Base-by-base conservation (phyloP, 257 asterid genomes). In the Striga asiatica region DNA sequence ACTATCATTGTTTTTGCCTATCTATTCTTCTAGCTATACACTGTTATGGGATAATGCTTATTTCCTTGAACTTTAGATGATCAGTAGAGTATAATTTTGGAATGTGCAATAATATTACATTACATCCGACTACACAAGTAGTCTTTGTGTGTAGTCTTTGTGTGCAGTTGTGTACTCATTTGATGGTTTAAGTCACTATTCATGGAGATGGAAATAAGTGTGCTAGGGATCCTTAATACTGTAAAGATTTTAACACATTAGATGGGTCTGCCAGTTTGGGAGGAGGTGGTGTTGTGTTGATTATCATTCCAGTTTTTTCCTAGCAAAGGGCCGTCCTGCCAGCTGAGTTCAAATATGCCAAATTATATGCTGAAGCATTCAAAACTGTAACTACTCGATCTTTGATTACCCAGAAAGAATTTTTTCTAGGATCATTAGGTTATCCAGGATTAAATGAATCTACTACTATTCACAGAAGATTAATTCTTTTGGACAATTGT, bases 231-330 rank as follows among this genome's bases (percentile, higher is more conserved):
- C n/a, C n/a, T n/a, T n/a, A n/a, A n/a, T n/a, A n/a, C n/a, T n/a
- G n/a, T n/a, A n/a, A n/a, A n/a, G n/a, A n/a, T n/a, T 12, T 48
- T 18, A 5, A n/a, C 19, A 28, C 18, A 16, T 35, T 35, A 47
- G 16, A 9, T 11, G 10, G 7, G 11, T 43, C 5, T 53, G 17
- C 19, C 29, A 63, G 11, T 43, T 43, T n/a, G n/a, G 35, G 21
- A 4, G 66, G 45, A 14, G 17, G 20, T 23, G 5, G 28, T 18
- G 13, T n/a, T n/a, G n/a, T 22, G 6, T 31, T 25, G 50, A 16
- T 20, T 32, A 65, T 49, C 29, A 35, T 46, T 24, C 52, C 34
- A 31, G 6, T 27, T 54, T 67, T 60, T 56, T 38, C 12, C 13
- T 34, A 43, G 18, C 31, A 46, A 11, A 24, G 27, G 11, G 35